Conservation (phyloP, 2,329 filamentous ascomycete genomes). For the Epichloe typhina region DNA sequence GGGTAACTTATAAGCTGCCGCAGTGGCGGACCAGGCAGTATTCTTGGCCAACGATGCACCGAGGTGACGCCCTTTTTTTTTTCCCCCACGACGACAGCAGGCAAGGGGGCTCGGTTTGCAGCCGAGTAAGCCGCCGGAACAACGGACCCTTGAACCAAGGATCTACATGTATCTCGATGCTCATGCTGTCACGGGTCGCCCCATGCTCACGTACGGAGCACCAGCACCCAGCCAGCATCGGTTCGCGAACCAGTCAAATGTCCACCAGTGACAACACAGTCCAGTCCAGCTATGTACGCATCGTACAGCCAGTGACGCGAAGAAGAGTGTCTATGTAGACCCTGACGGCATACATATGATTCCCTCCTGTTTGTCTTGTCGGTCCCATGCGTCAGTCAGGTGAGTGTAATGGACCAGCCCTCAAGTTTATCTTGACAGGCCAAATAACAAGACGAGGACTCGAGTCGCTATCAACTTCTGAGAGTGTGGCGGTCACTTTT, state of each 20-base stretch:
- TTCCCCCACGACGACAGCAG: slow-evolving; percentile 5
- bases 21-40: slow-evolving; percentile 14
- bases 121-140: slow-evolving; percentile 24
- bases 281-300: background rate
- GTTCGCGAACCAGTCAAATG: background rate
- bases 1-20: slow-evolving; percentile 5
- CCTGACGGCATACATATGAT: background rate
- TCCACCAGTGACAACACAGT: background rate
- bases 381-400: no score
- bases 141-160: slow-evolving; percentile 5
- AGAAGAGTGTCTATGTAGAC: background rate
- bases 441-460: no score
- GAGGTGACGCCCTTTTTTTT: slow-evolving; percentile 12
- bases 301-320: background rate
- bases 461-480: background rate
- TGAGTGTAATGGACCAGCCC: background rate
- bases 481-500: no score
- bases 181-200: background rate
- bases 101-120: slow-evolving; percentile 18
- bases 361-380: no score
- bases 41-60: slow-evolving; percentile 5
- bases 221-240: background rate
- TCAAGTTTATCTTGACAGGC: no score
- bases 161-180: slow-evolving; percentile 16
- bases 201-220: background rate